Evolutionary conservation across 2,329 filamentous ascomycete genomes (phyloP), one percentile per base, ranked within the genome.

Genomic region (Ustulina deusta): DNA sequence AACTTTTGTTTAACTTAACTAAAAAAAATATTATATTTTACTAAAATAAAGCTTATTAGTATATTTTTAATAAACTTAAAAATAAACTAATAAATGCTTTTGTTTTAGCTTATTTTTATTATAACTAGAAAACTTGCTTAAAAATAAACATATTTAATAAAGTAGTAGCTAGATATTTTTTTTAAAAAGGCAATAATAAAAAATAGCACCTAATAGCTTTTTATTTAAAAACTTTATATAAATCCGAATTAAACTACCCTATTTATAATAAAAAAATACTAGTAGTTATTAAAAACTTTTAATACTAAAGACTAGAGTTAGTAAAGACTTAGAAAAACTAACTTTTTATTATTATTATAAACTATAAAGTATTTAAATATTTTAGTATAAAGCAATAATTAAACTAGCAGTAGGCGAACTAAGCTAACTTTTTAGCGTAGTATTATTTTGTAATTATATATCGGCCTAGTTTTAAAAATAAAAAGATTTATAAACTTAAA

Each of bases 221-320:
- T 36, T n/a, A n/a, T 36, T 36, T 36, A 10, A 36, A 36, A 36
- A 36, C 9, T 36, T 10, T 36, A 36, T 10, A 36, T 36, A 36
- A 11, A 2, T 2, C 2, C 9, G 13, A n/a, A n/a, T n/a, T n/a
- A n/a, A n/a, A n/a, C n/a, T n/a, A n/a, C n/a, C n/a, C n/a, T n/a
- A 42, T 42, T n/a, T 42, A 42, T n/a, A 42, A 42, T 42, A 42
- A 42, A 42, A 42, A 42, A 42, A 42, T 42, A n/a, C 15, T 42
- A 42, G 15, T 42, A 17, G n/a, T 42, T n/a, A 42, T 42, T n/a
- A 42, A 42, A 42, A 42, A 3, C 3, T n/a, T 42, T n/a, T 42
- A 42, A n/a, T 42, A 42, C 6, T 42, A 42, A 42, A 42, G 6
- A n/a, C 3, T 42, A 17, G n/a, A 42, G n/a, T 42, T 42, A 42